Evolutionary conservation across 306 rosid genomes (phyloP).

Genomic region (Amphicarpaea edgeworthii): DNA sequence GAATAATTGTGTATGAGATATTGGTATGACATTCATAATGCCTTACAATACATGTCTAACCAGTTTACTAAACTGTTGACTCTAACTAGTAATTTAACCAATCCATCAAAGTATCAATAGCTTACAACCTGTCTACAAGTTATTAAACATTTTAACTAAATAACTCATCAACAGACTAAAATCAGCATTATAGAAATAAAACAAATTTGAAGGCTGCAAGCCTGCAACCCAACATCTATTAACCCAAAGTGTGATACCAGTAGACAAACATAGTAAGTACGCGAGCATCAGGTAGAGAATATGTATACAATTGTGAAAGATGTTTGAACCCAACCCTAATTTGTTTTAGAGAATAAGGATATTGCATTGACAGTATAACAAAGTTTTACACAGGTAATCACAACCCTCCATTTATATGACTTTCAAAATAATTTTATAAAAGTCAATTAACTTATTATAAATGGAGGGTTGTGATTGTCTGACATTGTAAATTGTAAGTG

Average conservation of each 20-base stretch:
- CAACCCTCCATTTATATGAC: too few relatives aligned
- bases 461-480: too few relatives aligned
- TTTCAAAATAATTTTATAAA: too few relatives aligned
- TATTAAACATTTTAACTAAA: slow-evolving; percentile 1
- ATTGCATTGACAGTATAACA: too few relatives aligned
- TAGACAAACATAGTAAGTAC: background rate
- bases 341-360: too few relatives aligned
- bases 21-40: background rate
- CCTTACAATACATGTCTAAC: background rate
- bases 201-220: slow-evolving; percentile 20
- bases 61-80: background rate
- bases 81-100: slow-evolving; percentile 1
- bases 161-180: slow-evolving; percentile 2
- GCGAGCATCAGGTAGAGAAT: background rate
- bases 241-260: background rate
- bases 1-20: background rate
- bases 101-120: background rate
- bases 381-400: too few relatives aligned
- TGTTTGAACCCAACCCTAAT: background rate
- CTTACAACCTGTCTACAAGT: slow-evolving; percentile 7
- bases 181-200: background rate
- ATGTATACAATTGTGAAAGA: background rate
- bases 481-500: too few relatives aligned
- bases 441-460: too few relatives aligned
- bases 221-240: background rate